Conservation (phyloP, 2,329 filamentous ascomycete genomes). For the Ceratocystis papillata region DNA sequence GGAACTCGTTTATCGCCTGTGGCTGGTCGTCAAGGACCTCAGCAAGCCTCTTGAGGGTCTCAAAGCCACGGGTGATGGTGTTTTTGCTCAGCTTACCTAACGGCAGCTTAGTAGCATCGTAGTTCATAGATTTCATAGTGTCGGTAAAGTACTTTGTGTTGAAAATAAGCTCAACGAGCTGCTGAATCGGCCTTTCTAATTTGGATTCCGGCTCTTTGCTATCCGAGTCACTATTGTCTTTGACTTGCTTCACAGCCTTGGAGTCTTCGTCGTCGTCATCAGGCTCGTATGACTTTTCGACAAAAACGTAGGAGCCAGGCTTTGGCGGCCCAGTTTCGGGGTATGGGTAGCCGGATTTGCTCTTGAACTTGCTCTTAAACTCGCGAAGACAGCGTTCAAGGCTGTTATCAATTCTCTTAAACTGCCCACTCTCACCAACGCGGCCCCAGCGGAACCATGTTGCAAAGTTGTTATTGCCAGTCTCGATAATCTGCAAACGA, state of each 20-base stretch:
- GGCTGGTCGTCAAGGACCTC: conserved; percentile 48
- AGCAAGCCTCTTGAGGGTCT: conserved; percentile 64
- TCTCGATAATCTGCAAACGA: conserved; percentile 48
- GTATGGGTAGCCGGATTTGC: conserved; percentile 51
- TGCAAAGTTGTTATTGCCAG: conserved; percentile 15
- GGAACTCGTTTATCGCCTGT: conserved; percentile 38
- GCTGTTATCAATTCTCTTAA: conserved; percentile 35
- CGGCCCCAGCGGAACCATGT: conserved; percentile 71
- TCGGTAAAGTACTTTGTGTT: conserved; percentile 60
- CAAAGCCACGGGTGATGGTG: conserved; percentile 64
- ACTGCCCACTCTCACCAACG: conserved; percentile 52
- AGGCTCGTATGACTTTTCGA: conserved; percentile 65
- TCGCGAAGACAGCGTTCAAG: conserved; percentile 38
- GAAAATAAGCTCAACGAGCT: conserved; percentile 72
- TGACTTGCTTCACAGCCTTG: conserved; percentile 25
- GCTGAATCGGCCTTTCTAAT: conserved; percentile 49
- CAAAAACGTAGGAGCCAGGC: conserved; percentile 63
- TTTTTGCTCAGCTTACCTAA: conserved; percentile 73
- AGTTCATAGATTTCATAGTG: conserved; percentile 56
- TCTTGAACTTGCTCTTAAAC: conserved; percentile 52
- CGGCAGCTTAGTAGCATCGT: conserved; percentile 65
- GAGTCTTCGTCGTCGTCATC: conserved; percentile 45
- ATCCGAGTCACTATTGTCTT: conserved; percentile 31
- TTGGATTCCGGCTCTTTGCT: conserved; percentile 32
- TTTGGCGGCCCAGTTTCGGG: conserved; percentile 46